Evolutionary conservation across 2,329 filamentous ascomycete species (phyloP).

Genomic region (Raffaelea ambrosiae): DNA sequence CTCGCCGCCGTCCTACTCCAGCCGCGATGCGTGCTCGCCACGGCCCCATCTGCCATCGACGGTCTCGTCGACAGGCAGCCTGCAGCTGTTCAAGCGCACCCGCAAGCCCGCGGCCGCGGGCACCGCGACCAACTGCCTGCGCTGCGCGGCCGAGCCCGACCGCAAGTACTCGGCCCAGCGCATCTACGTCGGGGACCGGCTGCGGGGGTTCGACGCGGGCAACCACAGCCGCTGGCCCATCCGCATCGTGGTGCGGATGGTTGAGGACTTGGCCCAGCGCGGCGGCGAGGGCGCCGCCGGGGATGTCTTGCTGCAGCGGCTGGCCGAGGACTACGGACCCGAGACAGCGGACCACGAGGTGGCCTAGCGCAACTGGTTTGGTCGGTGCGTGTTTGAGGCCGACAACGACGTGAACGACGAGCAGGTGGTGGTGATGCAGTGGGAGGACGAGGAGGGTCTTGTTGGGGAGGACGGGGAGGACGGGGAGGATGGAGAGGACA

Average conservation of each 20-base stretch:
- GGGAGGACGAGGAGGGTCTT: slow-evolving; percentile 60
- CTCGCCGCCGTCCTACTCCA: slow-evolving; percentile 47
- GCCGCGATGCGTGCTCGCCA: no score
- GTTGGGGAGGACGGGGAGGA: slow-evolving; percentile 8
- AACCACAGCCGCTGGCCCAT: slow-evolving; percentile 71
- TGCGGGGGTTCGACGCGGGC: slow-evolving; percentile 51
- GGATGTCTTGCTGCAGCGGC: slow-evolving; percentile 25
- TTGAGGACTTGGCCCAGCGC: slow-evolving; percentile 60
- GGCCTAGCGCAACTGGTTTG: slow-evolving; percentile 64
- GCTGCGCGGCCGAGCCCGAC: slow-evolving; percentile 62
- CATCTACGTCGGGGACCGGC: slow-evolving; percentile 59
- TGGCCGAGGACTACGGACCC: slow-evolving; percentile 44
- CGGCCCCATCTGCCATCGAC: slow-evolving; percentile 64
- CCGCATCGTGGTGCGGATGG: slow-evolving; percentile 82
- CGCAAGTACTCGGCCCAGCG: slow-evolving; percentile 83
- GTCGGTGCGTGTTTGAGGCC: slow-evolving; percentile 87
- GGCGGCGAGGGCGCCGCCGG: slow-evolving; percentile 39
- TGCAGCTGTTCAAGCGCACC: slow-evolving; percentile 68
- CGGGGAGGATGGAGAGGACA: not conserved
- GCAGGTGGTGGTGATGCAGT: slow-evolving; percentile 78
- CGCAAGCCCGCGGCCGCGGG: slow-evolving; percentile 72
- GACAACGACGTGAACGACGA: slow-evolving; percentile 95
- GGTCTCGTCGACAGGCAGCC: slow-evolving; percentile 65
- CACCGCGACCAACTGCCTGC: slow-evolving; percentile 75
- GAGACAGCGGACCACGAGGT: slow-evolving; percentile 38